Evolutionary conservation across 495 filamentous ascomycete genomes (phyloP).

Genomic region (Delitschia confertaspora): DNA sequence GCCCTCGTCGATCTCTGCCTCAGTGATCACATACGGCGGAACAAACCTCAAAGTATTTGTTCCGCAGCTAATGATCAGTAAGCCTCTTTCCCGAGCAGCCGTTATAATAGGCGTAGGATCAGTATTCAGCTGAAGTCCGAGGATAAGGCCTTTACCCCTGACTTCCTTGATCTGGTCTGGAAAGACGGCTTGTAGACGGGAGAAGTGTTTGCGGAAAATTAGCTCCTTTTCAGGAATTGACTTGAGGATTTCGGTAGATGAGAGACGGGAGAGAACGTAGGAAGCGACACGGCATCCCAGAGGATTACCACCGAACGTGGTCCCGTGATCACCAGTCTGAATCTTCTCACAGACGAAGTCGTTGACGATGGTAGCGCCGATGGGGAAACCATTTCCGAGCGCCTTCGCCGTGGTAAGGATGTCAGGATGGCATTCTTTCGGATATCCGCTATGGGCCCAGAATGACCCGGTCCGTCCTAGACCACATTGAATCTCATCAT

Average conservation of each 20-base stretch:
- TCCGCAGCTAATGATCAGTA: slow-evolving; percentile 86
- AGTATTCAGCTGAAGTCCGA: slow-evolving; percentile 70
- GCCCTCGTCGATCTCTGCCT: slow-evolving; percentile 66
- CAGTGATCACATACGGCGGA: slow-evolving; percentile 51
- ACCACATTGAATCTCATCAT: slow-evolving; percentile 96
- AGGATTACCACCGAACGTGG: slow-evolving; percentile 94
- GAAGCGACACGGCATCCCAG: slow-evolving; percentile 76
- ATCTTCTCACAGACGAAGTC: slow-evolving; percentile 71
- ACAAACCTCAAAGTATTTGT: slow-evolving; percentile 51
- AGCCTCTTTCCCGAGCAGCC: slow-evolving; percentile 76
- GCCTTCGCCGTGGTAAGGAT: slow-evolving; percentile 92
- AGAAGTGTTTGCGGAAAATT: slow-evolving; percentile 57
- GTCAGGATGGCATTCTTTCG: slow-evolving; percentile 78
- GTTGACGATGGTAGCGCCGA: slow-evolving; percentile 83
- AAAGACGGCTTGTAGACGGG: slow-evolving; percentile 52
- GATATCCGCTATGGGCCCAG: slow-evolving; percentile 76
- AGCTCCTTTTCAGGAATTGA: slow-evolving; percentile 55
- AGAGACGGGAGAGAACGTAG: slow-evolving; percentile 67
- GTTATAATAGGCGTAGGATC: slow-evolving; percentile 65
- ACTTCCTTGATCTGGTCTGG: slow-evolving; percentile 68
- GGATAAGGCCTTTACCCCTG: slow-evolving; percentile 71
- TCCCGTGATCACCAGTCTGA: slow-evolving; percentile 88
- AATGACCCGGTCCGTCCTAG: slow-evolving; percentile 74
- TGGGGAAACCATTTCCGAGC: slow-evolving; percentile 89
- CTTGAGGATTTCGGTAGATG: slow-evolving; percentile 53